phyloP scores from a whole-genome alignment of 768 basidiomycete genomes.

The Mycena amicta region DNA sequence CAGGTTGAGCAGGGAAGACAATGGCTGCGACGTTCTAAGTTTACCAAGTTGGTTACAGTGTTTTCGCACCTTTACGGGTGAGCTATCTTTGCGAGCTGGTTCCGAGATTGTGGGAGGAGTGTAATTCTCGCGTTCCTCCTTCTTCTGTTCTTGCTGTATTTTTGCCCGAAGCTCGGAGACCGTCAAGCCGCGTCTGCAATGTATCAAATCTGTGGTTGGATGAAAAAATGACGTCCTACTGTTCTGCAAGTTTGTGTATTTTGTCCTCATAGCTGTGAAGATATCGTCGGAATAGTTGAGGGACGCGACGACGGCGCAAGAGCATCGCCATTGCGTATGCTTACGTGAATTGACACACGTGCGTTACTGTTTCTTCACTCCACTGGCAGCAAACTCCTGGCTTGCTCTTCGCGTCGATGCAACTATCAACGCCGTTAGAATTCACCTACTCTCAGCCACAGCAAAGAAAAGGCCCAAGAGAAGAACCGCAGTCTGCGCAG shows the following conservation, averaged over 20 bases:
- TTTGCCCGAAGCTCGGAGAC: neutral
- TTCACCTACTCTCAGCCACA: too few relatives aligned
- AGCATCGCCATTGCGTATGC: neutral
- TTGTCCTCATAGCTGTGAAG: conserved; percentile 2
- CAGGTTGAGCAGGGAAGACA: conserved; percentile 81
- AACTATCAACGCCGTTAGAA: too few relatives aligned
- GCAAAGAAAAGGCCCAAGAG: too few relatives aligned
- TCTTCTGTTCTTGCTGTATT: neutral
- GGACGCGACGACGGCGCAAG: neutral
- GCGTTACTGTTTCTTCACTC: too few relatives aligned
- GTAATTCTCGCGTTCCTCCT: neutral
- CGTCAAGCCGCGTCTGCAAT: neutral
- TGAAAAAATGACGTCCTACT: neutral
- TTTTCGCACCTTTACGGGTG: conserved; percentile 62
- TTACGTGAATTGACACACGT: too few relatives aligned
- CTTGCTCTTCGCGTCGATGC: too few relatives aligned
- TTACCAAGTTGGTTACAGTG: neutral
- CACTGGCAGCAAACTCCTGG: too few relatives aligned
- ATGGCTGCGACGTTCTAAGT: conserved; percentile 54
- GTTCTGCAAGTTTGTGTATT: neutral
- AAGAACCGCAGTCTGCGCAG: neutral
- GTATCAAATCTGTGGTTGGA: neutral
- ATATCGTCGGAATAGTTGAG: neutral
- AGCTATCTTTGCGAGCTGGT: conserved; percentile 57
- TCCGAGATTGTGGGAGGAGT: conserved; percentile 2